phyloP scores from a whole-genome alignment of 331 rosid species.

The Phaseolus coccineus region DNA sequence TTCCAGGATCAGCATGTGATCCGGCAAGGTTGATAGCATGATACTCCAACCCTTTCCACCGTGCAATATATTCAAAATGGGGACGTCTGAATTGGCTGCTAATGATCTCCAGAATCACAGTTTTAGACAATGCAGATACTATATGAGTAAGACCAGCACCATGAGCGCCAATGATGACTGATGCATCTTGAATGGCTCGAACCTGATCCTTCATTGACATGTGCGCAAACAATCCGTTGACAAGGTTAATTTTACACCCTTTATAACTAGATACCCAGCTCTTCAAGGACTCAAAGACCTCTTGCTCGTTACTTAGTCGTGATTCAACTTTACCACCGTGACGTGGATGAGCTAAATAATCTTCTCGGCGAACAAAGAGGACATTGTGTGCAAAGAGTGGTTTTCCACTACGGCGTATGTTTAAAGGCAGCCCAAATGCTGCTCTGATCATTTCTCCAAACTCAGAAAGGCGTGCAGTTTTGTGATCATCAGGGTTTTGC shows the following conservation, averaged over 20 bases:
- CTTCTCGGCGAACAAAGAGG: constrained; percentile 94
- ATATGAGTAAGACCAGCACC: constrained; percentile 98
- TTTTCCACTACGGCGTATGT: constrained; percentile 53
- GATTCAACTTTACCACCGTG: constrained; percentile 89
- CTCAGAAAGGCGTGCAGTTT: constrained; percentile 91
- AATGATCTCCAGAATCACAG: constrained; percentile 84
- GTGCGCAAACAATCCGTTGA: constrained; percentile 93
- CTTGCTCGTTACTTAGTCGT: constrained; percentile 80
- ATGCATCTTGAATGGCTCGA: constrained; percentile 90
- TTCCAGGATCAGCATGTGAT: constrained; percentile 66
- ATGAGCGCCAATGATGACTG: constrained; percentile 89
- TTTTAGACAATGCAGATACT: constrained; percentile 81
- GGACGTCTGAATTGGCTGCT: constrained; percentile 84
- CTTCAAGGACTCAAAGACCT: constrained; percentile 72
- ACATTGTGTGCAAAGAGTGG: constrained; percentile 62
- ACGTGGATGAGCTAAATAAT: constrained; percentile 96
- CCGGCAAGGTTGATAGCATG: constrained; percentile 79
- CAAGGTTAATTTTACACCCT: constrained; percentile 79
- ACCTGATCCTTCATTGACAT: constrained; percentile 99
- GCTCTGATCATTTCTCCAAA: constrained; percentile 95
- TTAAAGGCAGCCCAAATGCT: constrained; percentile 71
- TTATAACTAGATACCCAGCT: constrained; percentile 64
- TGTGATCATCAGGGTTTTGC: constrained; percentile 69
- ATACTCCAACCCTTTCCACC: constrained; percentile 92
- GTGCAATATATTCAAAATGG: constrained; percentile 79